These are phyloP conservation scores for Arthrobotrys megalospora DNA, from an alignment of 2,329 filamentous ascomycete species.

Conservation along the genomic window DNA sequence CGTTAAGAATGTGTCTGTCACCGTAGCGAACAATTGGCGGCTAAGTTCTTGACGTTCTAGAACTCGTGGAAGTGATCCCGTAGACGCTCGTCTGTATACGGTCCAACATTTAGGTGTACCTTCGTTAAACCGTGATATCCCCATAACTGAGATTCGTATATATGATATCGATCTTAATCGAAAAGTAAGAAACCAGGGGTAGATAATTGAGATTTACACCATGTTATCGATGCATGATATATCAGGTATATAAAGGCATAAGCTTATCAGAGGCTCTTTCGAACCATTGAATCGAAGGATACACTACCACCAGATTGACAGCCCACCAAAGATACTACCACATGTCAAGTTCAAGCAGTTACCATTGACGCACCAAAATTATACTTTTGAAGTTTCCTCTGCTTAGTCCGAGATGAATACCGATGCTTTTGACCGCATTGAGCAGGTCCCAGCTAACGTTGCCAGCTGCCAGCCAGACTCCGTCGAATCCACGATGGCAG, in stretches of 20 bases:
- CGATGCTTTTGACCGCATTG: slow-evolving; percentile 42
- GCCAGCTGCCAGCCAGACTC: background rate
- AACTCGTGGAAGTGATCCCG: background rate
- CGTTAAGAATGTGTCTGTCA: background rate
- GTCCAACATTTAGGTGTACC: background rate
- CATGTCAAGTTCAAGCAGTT: background rate
- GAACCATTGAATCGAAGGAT: background rate
- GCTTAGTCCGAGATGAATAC: slow-evolving; percentile 17
- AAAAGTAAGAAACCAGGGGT: background rate
- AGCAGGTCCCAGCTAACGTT: slow-evolving; percentile 44
- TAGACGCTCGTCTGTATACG: slow-evolving; percentile 15
- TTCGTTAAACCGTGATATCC: slow-evolving; percentile 4
- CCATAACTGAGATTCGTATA: background rate
- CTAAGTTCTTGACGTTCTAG: background rate
- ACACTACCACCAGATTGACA: background rate
- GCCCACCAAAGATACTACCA: slow-evolving; percentile 12
- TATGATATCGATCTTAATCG: slow-evolving; percentile 10
- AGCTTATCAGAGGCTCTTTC: slow-evolving; percentile 13
- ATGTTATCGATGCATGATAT: background rate
- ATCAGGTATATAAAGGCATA: slow-evolving; percentile 3
- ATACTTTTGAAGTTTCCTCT: slow-evolving; percentile 21
- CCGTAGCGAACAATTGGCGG: too few relatives aligned
- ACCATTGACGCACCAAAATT: slow-evolving; percentile 16
- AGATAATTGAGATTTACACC: background rate
- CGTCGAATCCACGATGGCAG: background rate